A percentile compares a stretch with the other conserved stretches of the same genome.
Evolutionary conservation across 2,329 filamentous ascomycete species (phyloP).

Genomic region (Knufia fluminis): DNA sequence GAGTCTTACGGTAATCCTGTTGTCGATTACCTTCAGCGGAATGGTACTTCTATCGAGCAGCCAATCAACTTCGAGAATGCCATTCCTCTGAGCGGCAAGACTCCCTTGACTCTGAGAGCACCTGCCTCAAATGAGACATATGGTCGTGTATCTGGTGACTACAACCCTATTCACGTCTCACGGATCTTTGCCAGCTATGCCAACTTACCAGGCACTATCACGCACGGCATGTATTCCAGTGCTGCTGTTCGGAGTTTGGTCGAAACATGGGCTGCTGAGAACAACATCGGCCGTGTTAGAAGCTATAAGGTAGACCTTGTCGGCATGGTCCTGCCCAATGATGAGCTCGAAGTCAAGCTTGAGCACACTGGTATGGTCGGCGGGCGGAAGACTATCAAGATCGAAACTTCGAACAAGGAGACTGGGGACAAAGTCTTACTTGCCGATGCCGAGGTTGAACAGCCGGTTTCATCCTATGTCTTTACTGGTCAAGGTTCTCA

Average conservation of each 20-base stretch:
- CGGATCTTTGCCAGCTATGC: slow-evolving; percentile 94
- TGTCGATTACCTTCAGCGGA: slow-evolving; percentile 85
- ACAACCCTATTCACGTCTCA: slow-evolving; percentile 97
- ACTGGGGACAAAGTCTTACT: slow-evolving; percentile 93
- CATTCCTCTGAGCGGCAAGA: slow-evolving; percentile 89
- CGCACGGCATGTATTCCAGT: slow-evolving; percentile 98
- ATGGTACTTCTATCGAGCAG: slow-evolving; percentile 88
- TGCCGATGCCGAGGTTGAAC: slow-evolving; percentile 94
- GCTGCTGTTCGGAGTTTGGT: slow-evolving; percentile 91
- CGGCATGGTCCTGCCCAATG: slow-evolving; percentile 98
- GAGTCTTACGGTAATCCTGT: slow-evolving; percentile 92
- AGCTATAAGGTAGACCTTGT: slow-evolving; percentile 95
- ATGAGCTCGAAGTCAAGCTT: slow-evolving; percentile 87
- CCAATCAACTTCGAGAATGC: slow-evolving; percentile 95
- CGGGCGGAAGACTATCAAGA: slow-evolving; percentile 98
- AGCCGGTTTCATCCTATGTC: slow-evolving; percentile 91
- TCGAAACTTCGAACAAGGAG: slow-evolving; percentile 90
- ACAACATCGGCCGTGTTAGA: slow-evolving; percentile 91
- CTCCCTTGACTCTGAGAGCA: slow-evolving; percentile 76
- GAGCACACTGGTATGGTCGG: slow-evolving; percentile 97
- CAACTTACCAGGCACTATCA: slow-evolving; percentile 92
- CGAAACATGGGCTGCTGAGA: slow-evolving; percentile 98
- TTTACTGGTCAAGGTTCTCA: slow-evolving; percentile 98
- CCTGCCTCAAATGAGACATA: slow-evolving; percentile 97
- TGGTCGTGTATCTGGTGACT: slow-evolving; percentile 93